phyloP scores from a whole-genome alignment of 108 stramenopile genomes.

The Fragilaria crotonensis region DNA sequence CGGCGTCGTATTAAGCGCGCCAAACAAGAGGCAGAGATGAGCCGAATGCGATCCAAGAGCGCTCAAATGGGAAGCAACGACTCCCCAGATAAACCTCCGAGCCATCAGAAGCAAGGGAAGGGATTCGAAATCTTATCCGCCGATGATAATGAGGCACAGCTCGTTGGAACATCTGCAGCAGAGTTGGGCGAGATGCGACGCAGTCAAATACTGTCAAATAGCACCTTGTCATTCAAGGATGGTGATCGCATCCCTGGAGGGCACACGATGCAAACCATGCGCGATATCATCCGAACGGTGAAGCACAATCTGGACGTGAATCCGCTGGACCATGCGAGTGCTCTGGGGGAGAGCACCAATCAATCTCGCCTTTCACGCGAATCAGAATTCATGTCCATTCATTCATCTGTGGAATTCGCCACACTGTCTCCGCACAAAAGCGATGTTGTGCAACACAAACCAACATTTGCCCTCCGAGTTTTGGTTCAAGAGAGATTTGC shows the following conservation, averaged over 20 bases:
- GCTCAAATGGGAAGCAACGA: too few species aligned
- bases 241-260: too few species aligned
- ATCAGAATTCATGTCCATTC: constrained; percentile 25
- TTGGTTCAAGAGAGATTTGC: constrained; percentile 78
- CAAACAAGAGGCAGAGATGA: constrained; percentile 31
- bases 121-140: constrained; percentile 25
- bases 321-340: constrained; percentile 8
- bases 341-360: too few species aligned
- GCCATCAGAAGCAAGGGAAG: constrained; percentile 10
- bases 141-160: not conserved
- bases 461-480: constrained; percentile 68
- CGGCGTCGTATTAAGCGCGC: constrained; percentile 39
- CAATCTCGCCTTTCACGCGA: too few species aligned
- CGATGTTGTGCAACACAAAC: constrained; percentile 35
- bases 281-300: constrained; percentile 32
- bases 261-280: constrained; percentile 34
- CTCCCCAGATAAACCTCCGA: too few species aligned
- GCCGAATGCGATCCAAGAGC: not conserved
- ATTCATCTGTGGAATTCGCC: constrained; percentile 21
- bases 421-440: not conserved
- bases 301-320: constrained; percentile 9
- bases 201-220: not conserved
- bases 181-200: too few species aligned
- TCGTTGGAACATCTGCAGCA: too few species aligned
- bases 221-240: too few species aligned